phyloP scores from a whole-genome alignment of 345 rosid species.

The Brassica rapa region DNA sequence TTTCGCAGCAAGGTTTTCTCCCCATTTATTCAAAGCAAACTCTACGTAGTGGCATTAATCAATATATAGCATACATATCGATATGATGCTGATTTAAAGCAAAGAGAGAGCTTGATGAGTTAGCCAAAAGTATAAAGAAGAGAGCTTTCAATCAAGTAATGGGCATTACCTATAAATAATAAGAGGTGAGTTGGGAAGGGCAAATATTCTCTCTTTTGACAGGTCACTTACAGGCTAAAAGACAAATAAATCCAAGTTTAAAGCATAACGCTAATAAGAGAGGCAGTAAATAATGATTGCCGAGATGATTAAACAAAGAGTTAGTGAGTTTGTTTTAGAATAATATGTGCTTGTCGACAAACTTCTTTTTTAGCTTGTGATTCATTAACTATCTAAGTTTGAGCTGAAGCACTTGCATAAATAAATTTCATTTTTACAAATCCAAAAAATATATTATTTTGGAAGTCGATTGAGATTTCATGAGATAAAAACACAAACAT shows the following conservation, averaged over 20 bases:
- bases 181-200: slow-evolving; percentile 35
- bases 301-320: slow-evolving; percentile 3
- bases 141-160: slow-evolving; percentile 34
- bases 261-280: slow-evolving; percentile 32
- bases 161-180: slow-evolving; percentile 39
- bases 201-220: slow-evolving; percentile 41
- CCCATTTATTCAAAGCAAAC: slow-evolving; percentile 44
- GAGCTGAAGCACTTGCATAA: slow-evolving; percentile 6
- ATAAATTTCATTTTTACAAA: no score
- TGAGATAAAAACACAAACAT: not conserved
- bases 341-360: slow-evolving; percentile 28
- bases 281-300: slow-evolving; percentile 34
- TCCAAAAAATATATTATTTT: not conserved
- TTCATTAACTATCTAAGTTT: slow-evolving; percentile 22
- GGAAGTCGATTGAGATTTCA: not conserved
- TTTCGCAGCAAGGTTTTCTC: slow-evolving; percentile 94
- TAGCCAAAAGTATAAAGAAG: slow-evolving; percentile 28
- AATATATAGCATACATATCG: not conserved
- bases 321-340: slow-evolving; percentile 23
- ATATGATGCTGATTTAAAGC: not conserved
- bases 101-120: slow-evolving; percentile 20
- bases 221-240: slow-evolving; percentile 45
- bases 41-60: slow-evolving; percentile 12
- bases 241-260: slow-evolving; percentile 37
- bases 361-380: slow-evolving; percentile 25